A percentile compares a stretch with the other conserved stretches of the same genome.
Evolutionary conservation across 441 rosid genomes (phyloP).

Genomic region (Jatropha podagrica): DNA sequence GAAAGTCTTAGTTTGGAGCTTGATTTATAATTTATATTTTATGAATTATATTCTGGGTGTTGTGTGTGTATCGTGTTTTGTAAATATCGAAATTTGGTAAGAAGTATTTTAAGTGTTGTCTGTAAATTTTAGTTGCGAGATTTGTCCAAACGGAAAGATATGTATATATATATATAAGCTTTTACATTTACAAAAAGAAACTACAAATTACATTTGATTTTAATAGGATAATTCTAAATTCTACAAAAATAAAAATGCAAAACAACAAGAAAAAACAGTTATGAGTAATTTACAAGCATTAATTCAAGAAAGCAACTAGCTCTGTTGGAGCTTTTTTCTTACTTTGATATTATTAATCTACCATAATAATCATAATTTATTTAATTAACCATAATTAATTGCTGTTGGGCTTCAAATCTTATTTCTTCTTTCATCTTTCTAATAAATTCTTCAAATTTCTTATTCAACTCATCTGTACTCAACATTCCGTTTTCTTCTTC

Average conservation of each 20-base stretch:
- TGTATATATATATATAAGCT: background rate
- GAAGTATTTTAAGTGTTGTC: no score
- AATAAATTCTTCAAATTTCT: constrained; percentile 75
- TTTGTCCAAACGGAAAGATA: no score
- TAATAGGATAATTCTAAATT: no score
- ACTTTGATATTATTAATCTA: background rate
- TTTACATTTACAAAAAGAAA: background rate
- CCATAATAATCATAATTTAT: background rate
- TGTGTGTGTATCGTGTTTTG: no score
- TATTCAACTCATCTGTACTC: constrained; percentile 63
- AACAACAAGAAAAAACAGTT: background rate
- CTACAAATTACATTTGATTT: background rate
- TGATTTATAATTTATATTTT: no score
- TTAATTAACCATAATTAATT: constrained; percentile 43
- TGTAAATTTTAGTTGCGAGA: no score
- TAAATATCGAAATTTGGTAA: no score
- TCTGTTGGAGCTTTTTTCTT: background rate
- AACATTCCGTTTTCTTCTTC: constrained; percentile 32
- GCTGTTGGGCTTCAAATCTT: constrained; percentile 35
- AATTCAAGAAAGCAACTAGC: background rate
- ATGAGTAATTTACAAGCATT: background rate
- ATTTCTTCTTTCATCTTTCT: constrained; percentile 52
- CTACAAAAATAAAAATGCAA: background rate
- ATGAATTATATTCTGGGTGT: no score
- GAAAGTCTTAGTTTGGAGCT: no score